phyloP scores from a whole-genome alignment of 495 filamentous ascomycete species.

The Mytilinidion resinicola region DNA sequence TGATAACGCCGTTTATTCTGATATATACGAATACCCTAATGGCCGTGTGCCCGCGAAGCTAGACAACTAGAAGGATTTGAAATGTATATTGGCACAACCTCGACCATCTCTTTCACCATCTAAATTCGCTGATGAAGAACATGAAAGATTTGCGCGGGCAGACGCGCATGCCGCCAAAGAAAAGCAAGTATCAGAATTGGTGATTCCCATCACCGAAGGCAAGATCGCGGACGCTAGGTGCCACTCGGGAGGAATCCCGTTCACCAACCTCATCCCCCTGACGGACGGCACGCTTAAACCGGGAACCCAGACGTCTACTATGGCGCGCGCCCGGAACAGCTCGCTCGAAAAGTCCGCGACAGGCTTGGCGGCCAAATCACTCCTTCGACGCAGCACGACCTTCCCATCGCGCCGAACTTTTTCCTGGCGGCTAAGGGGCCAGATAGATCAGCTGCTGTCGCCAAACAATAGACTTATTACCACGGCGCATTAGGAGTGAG shows the following conservation, averaged over 20 bases:
- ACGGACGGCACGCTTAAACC: constrained; percentile 32
- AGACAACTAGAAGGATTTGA: constrained; percentile 23
- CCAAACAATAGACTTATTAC: constrained; percentile 37
- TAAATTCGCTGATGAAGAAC: constrained; percentile 30
- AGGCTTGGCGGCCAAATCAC: constrained; percentile 32
- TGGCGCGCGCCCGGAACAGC: constrained; percentile 32
- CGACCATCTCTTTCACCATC: constrained; percentile 40
- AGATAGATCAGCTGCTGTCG: constrained; percentile 32
- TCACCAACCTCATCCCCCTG: constrained; percentile 35
- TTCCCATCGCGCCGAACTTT: constrained; percentile 37
- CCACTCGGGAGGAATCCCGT: constrained; percentile 27
- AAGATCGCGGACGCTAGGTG: constrained; percentile 13
- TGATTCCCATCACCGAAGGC: constrained; percentile 38
- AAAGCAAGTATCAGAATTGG: no score
- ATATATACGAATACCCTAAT: constrained; percentile 22
- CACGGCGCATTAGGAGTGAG: constrained; percentile 43
- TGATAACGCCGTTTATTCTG: constrained; percentile 21
- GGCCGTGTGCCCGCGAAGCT: constrained; percentile 12
- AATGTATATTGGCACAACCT: constrained; percentile 28
- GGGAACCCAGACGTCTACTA: constrained; percentile 40
- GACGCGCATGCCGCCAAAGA: constrained; percentile 33
- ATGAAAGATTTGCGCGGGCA: constrained; percentile 26
- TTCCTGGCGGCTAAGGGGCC: no score
- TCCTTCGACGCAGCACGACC: constrained; percentile 34
- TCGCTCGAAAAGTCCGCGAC: constrained; percentile 25